These are phyloP conservation scores for Flaveria bidentis DNA, from an alignment of 129 eudicot genomes.

Conservation along the genomic window DNA sequence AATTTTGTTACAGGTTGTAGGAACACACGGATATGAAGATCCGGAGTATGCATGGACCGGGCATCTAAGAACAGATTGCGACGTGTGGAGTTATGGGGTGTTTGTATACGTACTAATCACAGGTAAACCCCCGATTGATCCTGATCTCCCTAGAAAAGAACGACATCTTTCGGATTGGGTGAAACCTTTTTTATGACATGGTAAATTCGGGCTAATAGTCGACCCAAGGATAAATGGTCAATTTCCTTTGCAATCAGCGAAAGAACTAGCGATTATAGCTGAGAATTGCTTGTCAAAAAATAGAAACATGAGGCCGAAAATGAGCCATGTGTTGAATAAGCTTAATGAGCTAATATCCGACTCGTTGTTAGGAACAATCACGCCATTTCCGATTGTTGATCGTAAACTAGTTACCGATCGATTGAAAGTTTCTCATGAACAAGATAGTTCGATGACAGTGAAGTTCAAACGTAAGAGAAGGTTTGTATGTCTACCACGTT, in stretches of 20 bases:
- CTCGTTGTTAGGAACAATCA: conserved; percentile 15
- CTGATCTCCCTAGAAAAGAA: conserved; percentile 50
- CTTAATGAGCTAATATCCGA: conserved; percentile 41
- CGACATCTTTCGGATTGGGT: conserved; percentile 70
- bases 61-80: conserved; percentile 58
- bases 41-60: conserved; percentile 65
- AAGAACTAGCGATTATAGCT: conserved; percentile 53
- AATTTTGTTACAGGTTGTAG: conserved; percentile 44
- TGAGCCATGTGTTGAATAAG: conserved; percentile 64
- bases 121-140: conserved; percentile 56
- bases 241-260: conserved; percentile 45
- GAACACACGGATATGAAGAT: conserved; percentile 69
- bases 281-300: conserved; percentile 49
- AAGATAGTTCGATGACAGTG: conserved; percentile 6
- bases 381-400: background rate
- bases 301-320: conserved; percentile 54
- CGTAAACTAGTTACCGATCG: background rate
- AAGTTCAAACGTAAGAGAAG: conserved; percentile 4
- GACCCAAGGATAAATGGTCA: conserved; percentile 59
- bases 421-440: background rate
- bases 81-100: conserved; percentile 72
- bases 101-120: conserved; percentile 72
- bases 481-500: background rate
- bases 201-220: conserved; percentile 47
- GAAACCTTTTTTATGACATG: conserved; percentile 49